phyloP scores from a whole-genome alignment of 495 filamentous ascomycete genomes.

The Aspergillus haitiensis region DNA sequence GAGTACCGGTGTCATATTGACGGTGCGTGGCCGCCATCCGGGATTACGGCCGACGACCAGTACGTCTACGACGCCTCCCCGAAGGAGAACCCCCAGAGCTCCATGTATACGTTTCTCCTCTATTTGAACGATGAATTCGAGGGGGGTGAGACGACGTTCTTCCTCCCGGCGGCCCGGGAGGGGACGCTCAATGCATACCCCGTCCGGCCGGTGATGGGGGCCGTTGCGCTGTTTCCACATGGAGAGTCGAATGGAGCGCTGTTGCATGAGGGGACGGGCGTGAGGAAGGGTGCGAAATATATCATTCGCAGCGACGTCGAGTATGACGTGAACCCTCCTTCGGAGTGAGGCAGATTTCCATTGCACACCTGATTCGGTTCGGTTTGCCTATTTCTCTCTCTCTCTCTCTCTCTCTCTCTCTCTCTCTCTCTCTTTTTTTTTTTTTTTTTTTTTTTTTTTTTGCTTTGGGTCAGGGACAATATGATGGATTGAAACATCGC shows the following conservation, averaged over 20 bases:
- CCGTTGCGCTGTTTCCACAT: constrained; percentile 43
- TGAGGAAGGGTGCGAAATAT: constrained; percentile 41
- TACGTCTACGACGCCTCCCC: constrained; percentile 44
- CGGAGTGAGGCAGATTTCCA: not conserved
- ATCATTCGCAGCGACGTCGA: constrained; percentile 44
- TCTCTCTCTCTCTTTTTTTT: too few species aligned
- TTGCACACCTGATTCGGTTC: too few species aligned
- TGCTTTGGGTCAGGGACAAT: too few species aligned
- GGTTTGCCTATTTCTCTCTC: too few species aligned
- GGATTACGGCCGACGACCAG: constrained; percentile 35
- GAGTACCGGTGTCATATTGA: constrained; percentile 45
- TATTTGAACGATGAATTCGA: constrained; percentile 46
- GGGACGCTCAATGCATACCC: constrained; percentile 42
- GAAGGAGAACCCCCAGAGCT: constrained; percentile 37
- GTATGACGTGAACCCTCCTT: constrained; percentile 38
- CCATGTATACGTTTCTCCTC: constrained; percentile 44
- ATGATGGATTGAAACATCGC: too few species aligned
- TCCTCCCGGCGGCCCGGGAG: constrained; percentile 37
- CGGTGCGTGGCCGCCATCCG: constrained; percentile 42
- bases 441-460: too few species aligned
- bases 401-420: too few species aligned
- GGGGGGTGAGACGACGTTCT: constrained; percentile 44
- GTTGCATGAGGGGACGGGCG: constrained; percentile 42
- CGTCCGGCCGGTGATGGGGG: constrained; percentile 42
- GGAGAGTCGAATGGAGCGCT: constrained; percentile 42